These are phyloP conservation scores for Trichoderma asperellum DNA, from an alignment of 2,329 filamentous ascomycete species.

Conservation along the genomic window DNA sequence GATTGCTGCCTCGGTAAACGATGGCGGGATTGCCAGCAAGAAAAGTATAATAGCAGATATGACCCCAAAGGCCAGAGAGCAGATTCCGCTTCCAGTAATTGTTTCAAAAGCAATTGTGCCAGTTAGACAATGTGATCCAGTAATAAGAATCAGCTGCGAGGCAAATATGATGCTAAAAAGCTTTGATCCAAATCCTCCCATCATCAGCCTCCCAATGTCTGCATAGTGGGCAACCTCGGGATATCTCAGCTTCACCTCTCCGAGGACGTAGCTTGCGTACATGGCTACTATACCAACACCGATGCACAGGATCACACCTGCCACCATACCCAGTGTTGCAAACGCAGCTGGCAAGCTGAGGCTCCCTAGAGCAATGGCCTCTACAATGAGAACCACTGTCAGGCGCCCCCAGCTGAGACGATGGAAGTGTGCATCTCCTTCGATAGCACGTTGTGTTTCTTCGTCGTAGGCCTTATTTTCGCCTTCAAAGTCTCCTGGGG, in stretches of 20 bases:
- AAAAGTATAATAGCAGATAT: conserved; percentile 53
- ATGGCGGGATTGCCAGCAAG: conserved; percentile 51
- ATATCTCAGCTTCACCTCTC: conserved; percentile 52
- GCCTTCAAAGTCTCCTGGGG: not conserved
- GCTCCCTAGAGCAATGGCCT: conserved; percentile 59
- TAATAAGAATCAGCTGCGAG: conserved; percentile 69
- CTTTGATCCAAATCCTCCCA: conserved; percentile 63
- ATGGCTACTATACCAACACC: conserved; percentile 52
- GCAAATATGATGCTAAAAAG: conserved; percentile 64
- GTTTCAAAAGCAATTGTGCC: conserved; percentile 71
- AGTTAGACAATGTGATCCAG: conserved; percentile 70
- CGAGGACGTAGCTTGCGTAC: conserved; percentile 53
- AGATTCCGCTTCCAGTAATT: conserved; percentile 59
- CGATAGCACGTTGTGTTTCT: conserved; percentile 4
- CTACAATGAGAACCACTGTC: conserved; percentile 59
- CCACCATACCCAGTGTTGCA: conserved; percentile 59
- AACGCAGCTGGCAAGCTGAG: conserved; percentile 57
- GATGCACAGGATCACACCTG: conserved; percentile 49
- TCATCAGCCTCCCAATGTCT: conserved; percentile 66
- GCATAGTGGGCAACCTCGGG: conserved; percentile 68
- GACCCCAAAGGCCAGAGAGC: conserved; percentile 51
- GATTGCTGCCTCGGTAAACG: conserved; percentile 54
- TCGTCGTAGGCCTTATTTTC: conserved; percentile 8
- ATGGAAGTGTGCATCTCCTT: conserved; percentile 53
- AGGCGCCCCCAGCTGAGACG: conserved; percentile 61